Base-by-base conservation (phyloP, 225 moss, liverwort and hornwort species). In the Thuidium tamariscinum region DNA sequence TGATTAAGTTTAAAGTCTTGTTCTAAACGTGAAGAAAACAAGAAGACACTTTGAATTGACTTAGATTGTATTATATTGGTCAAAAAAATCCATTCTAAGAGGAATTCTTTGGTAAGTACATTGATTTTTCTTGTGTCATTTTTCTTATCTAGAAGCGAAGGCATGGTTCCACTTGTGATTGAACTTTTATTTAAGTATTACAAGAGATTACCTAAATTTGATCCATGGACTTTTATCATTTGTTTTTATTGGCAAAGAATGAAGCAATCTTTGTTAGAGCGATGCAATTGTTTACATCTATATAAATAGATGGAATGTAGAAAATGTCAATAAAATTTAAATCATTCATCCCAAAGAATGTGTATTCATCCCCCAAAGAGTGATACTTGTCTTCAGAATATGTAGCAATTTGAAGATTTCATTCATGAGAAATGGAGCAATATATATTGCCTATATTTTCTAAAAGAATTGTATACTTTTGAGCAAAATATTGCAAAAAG, bases 181-280 rank as follows among this genome's bases (percentile, higher is more conserved):
- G n/a, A n/a, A n/a, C n/a, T n/a, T n/a, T n/a, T n/a, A n/a, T n/a
- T n/a, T n/a, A 49, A 49, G 13, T 49, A 13, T 49, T 49, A 3
- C 6, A 66, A 11, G 3, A 36, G 3, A 66, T 8, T 36, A 64
- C 34, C 4, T 5, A 10, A 65, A 65, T 65, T 19, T 20, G 21
- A 36, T 2, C 6, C 1, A 20, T 0, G 36, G 21, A 36, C 11
- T 20, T 66, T 20, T 66, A n/a, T 66, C 6, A 11, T n/a, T 66
- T 21, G 21, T 36, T 11, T 44, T 6, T 44, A 36, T 66, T 6
- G 20, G 3, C 0, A 11, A 1, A 20, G 20, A 1, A 20, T 1
- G 19, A 20, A 37, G 12, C 2, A 1, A 67, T 37, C 21, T 37
- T 21, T 3, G 6, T 5, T 36, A 11, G 67, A 36, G 12, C 21